These are phyloP conservation scores for Leishmania turanica DNA, from an alignment of 208 protist species.

Conservation along the genomic window DNA sequence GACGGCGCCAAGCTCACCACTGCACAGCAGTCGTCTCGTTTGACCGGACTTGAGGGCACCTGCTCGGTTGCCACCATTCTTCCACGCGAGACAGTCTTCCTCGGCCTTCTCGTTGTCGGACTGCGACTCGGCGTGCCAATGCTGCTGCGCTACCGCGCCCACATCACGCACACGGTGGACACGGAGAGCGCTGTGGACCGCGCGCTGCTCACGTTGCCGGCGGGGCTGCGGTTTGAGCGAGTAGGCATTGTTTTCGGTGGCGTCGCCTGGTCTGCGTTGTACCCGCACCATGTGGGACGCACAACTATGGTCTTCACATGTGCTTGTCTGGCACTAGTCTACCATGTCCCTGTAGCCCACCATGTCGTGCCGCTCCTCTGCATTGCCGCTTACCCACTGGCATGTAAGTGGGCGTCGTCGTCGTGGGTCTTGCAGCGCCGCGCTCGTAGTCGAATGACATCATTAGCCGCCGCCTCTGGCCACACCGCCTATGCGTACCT, in stretches of 20 bases:
- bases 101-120: slow-evolving; percentile 24
- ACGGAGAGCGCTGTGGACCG: slow-evolving; percentile 38
- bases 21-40: background rate
- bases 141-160: slow-evolving; percentile 47
- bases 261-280: slow-evolving; percentile 18
- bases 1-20: background rate
- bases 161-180: slow-evolving; percentile 62
- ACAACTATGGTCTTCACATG: slow-evolving; percentile 3
- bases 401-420: background rate
- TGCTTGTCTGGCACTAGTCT: slow-evolving; percentile 23
- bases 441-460: background rate
- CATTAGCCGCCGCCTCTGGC: background rate
- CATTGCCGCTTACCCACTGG: background rate
- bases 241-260: slow-evolving; percentile 29
- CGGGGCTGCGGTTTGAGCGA: slow-evolving; percentile 20
- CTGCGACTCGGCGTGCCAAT: slow-evolving; percentile 37
- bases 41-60: background rate
- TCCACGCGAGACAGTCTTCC: slow-evolving; percentile 3
- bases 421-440: background rate
- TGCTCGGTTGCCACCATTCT: background rate
- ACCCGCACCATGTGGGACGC: slow-evolving; percentile 7
- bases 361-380: slow-evolving; percentile 49
- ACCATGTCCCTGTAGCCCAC: slow-evolving; percentile 48
- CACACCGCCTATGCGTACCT: slow-evolving; percentile 39
- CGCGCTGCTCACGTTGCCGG: slow-evolving; percentile 11